phyloP scores from a whole-genome alignment of 352 stramenopile species.

The Globisporangium cystogenes region DNA sequence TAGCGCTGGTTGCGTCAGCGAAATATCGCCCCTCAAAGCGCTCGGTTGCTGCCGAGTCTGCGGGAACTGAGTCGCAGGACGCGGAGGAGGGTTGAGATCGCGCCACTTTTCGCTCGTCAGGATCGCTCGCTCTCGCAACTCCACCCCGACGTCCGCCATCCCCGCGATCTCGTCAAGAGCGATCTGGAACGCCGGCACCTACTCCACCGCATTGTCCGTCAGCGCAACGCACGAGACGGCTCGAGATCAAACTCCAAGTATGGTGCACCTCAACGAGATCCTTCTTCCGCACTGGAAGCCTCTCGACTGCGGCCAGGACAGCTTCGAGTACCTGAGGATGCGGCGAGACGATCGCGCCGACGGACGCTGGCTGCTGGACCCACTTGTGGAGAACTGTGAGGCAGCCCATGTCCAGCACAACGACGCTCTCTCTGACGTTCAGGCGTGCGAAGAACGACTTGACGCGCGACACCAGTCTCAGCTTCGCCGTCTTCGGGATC shows the following conservation, averaged over 20 bases:
- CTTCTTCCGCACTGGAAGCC: constrained; percentile 55
- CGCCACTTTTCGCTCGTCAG: constrained; percentile 33
- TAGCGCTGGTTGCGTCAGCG: constrained; percentile 16
- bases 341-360: constrained; percentile 10
- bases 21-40: constrained; percentile 1
- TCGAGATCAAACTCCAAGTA: too few relatives aligned
- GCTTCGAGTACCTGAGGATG: constrained; percentile 69
- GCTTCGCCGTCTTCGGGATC: constrained; percentile 72
- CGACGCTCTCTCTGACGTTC: constrained; percentile 41
- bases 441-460: constrained; percentile 70
- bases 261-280: constrained; percentile 56
- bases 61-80: neutral
- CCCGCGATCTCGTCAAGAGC: constrained; percentile 28
- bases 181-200: constrained; percentile 31
- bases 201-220: neutral
- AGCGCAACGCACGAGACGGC: neutral
- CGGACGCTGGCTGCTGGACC: constrained; percentile 24
- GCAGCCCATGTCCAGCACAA: constrained; percentile 55
- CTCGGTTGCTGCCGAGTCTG: neutral
- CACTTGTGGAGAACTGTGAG: constrained; percentile 53
- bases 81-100: constrained; percentile 31
- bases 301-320: constrained; percentile 41
- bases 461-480: constrained; percentile 61
- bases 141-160: constrained; percentile 22
- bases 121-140: constrained; percentile 33